Conservation (phyloP, 2,329 filamentous ascomycete genomes). For the Diatrype stigma region DNA sequence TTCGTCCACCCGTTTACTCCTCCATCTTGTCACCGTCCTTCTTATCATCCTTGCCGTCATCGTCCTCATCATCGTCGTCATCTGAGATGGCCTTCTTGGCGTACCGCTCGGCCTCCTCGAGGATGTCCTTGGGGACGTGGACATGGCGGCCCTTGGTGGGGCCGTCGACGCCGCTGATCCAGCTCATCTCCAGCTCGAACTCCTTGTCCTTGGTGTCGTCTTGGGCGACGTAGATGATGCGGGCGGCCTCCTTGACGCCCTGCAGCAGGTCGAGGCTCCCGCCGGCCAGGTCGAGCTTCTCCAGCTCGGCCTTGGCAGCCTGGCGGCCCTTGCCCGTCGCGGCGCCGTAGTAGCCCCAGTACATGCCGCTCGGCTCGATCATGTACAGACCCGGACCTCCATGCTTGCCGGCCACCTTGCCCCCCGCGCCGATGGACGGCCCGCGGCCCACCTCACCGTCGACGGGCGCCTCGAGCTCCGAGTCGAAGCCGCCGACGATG, state of each 20-base stretch:
- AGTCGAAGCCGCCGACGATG: slow-evolving; percentile 91
- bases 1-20: slow-evolving; percentile 52
- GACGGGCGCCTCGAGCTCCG: slow-evolving; percentile 76
- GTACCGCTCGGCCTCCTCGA: slow-evolving; percentile 87
- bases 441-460: slow-evolving; percentile 87
- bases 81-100: slow-evolving; percentile 87
- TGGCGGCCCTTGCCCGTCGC: slow-evolving; percentile 96
- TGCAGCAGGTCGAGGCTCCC: slow-evolving; percentile 75
- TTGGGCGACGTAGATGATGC: slow-evolving; percentile 96
- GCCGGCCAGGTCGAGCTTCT: slow-evolving; percentile 87
- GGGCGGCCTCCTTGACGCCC: slow-evolving; percentile 90
- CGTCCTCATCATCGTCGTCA: slow-evolving; percentile 76
- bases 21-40: slow-evolving; percentile 80
- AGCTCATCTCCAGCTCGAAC: slow-evolving; percentile 98
- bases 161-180: slow-evolving; percentile 81
- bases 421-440: slow-evolving; percentile 74
- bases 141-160: slow-evolving; percentile 90
- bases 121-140: slow-evolving; percentile 85
- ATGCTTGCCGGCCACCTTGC: slow-evolving; percentile 70
- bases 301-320: slow-evolving; percentile 94
- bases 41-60: slow-evolving; percentile 50
- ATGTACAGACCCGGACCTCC: slow-evolving; percentile 96
- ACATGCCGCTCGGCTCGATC: slow-evolving; percentile 95
- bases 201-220: slow-evolving; percentile 99
- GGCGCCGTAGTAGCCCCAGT: slow-evolving; percentile 99